phyloP scores from a whole-genome alignment of 257 asterid genomes.

The Solanum piurae region DNA sequence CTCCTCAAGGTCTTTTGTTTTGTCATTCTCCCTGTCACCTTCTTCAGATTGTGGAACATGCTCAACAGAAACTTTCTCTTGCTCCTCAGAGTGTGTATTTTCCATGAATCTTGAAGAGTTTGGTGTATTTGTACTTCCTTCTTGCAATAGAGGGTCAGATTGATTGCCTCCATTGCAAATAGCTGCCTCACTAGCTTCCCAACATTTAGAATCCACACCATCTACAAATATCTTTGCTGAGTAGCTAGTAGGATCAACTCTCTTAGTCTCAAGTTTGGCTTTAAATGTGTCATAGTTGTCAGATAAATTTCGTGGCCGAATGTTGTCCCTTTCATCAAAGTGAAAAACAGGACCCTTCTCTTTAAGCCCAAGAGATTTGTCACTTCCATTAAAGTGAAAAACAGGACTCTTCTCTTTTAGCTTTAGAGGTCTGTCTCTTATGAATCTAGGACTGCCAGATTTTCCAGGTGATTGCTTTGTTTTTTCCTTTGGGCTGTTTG shows the following conservation, averaged over 20 bases:
- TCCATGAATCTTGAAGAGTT: conserved; percentile 19
- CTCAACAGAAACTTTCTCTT: conserved; percentile 16
- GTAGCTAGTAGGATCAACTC: conserved; percentile 74
- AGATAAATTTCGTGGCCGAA: conserved; percentile 16
- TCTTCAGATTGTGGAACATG: conserved; percentile 16
- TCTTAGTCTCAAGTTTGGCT: conserved; percentile 54
- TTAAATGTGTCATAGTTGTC: conserved; percentile 19
- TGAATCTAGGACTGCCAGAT: conserved; percentile 30
- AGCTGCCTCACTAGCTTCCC: conserved; percentile 43
- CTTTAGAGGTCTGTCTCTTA: conserved; percentile 25
- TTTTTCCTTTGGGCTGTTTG: conserved; percentile 46
- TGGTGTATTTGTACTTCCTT: conserved; percentile 23
- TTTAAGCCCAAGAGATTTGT: conserved; percentile 18
- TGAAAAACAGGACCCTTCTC: conserved; percentile 46
- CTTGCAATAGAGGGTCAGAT: conserved; percentile 28
- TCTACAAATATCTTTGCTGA: conserved; percentile 51
- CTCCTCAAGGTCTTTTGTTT: conserved; percentile 19
- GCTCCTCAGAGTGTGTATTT: conserved; percentile 25
- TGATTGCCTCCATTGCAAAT: conserved; percentile 32
- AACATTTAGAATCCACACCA: conserved; percentile 64
- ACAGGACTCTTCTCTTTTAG: conserved; percentile 40
- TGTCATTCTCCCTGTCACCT: conserved; percentile 12
- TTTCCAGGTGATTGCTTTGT: conserved; percentile 41
- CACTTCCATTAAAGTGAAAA: conserved; percentile 48
- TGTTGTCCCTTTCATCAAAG: conserved; percentile 39